These are phyloP conservation scores for Penicillium polonicum DNA, from an alignment of 2,329 filamentous ascomycete species.

Conservation along the genomic window DNA sequence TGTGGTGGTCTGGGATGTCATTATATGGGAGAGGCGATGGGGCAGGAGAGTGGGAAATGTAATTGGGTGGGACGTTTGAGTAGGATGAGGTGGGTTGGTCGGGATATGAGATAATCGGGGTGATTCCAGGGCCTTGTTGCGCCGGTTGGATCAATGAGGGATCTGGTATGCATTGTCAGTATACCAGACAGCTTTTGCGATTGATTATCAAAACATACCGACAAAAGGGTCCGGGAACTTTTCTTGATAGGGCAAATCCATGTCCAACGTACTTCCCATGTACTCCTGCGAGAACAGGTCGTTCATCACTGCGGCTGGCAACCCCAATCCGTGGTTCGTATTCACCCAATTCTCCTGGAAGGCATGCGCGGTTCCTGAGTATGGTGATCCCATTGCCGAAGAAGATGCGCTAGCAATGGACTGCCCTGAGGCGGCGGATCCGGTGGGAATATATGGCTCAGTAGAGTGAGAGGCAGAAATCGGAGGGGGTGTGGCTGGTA, in stretches of 20 bases:
- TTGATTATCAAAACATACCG: constrained; percentile 27
- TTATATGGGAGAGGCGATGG: constrained; percentile 36
- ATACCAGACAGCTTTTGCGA: background rate
- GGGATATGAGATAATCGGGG: constrained; percentile 35
- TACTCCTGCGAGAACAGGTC: constrained; percentile 59
- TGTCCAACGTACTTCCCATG: constrained; percentile 45
- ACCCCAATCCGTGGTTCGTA: constrained; percentile 54
- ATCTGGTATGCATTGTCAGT: constrained; percentile 42
- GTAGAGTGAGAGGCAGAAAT: constrained; percentile 29
- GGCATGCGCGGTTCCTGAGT: constrained; percentile 60
- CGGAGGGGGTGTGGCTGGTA: constrained; percentile 37
- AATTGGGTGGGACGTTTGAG: constrained; percentile 29
- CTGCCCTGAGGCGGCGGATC: constrained; percentile 60
- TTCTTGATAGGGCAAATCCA: constrained; percentile 44
- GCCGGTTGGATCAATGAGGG: constrained; percentile 59
- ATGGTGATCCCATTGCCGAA: constrained; percentile 66
- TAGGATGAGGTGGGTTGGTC: constrained; percentile 33
- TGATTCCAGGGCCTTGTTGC: constrained; percentile 29
- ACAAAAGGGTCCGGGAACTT: constrained; percentile 43
- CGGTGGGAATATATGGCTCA: constrained; percentile 54
- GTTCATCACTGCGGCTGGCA: constrained; percentile 63
- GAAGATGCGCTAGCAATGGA: constrained; percentile 60
- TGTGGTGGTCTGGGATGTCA: constrained; percentile 32
- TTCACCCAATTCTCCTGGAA: constrained; percentile 60
- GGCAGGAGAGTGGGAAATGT: constrained; percentile 37